Conservation (phyloP, 306 rosid genomes). For the Prosopis cineraria region DNA sequence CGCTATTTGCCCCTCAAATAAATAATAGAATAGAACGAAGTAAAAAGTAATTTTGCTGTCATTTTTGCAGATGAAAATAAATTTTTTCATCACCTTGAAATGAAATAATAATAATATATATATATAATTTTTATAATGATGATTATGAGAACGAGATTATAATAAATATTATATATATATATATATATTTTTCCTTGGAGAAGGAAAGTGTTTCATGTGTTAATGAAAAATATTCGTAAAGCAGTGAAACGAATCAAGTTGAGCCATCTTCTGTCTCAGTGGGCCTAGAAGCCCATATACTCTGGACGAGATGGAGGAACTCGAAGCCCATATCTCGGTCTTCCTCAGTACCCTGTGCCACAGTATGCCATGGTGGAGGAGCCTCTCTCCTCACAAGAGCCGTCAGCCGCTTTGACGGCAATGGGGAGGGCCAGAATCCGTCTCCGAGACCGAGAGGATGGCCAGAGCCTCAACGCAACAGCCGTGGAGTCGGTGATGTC, state of each 20-base stretch:
- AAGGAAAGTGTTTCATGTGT: not conserved
- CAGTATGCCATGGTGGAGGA: conserved; percentile 51
- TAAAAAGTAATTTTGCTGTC: not conserved
- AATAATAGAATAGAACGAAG: not conserved
- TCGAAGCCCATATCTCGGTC: not conserved
- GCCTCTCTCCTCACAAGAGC: conserved; percentile 44
- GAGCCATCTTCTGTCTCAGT: not conserved
- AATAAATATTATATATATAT: not conserved
- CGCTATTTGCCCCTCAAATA: not conserved
- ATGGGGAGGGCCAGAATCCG: conserved; percentile 88
- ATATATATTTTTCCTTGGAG: no score
- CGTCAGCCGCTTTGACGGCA: conserved; percentile 71
- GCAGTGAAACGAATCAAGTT: not conserved
- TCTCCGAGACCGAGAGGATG: conserved; percentile 65
- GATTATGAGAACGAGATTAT: not conserved
- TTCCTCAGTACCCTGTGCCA: not conserved
- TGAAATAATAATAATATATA: no score
- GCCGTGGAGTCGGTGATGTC: conserved; percentile 60
- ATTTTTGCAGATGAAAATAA: not conserved
- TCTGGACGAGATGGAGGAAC: not conserved
- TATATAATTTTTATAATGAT: not conserved
- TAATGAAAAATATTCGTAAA: not conserved
- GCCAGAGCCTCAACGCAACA: conserved; percentile 54
- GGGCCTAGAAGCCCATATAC: not conserved
- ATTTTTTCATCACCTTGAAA: not conserved